Evolutionary conservation across 176 grass and related monocot genomes (phyloP).

Genomic region (Metroxylon sagu): DNA sequence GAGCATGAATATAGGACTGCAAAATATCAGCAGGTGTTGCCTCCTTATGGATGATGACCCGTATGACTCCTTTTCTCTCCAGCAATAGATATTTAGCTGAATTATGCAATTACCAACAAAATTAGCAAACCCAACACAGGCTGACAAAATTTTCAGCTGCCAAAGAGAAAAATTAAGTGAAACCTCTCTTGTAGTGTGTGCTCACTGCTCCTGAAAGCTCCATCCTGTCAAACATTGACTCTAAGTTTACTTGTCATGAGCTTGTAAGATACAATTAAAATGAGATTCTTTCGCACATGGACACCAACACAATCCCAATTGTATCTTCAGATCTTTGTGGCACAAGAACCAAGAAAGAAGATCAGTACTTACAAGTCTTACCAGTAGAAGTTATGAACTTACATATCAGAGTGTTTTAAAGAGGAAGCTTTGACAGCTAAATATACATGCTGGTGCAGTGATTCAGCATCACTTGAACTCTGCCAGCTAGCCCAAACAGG

Average conservation of each 20-base stretch:
- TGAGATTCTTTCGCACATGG: no score
- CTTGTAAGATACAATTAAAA: no score
- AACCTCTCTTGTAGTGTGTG: conserved; percentile 52
- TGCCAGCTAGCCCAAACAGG: conserved; percentile 62
- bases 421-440: conserved; percentile 73
- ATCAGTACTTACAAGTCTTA: background rate
- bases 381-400: conserved; percentile 21
- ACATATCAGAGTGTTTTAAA: conserved; percentile 66
- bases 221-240: conserved; percentile 36
- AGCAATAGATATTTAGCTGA: conserved; percentile 77
- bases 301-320: no score
- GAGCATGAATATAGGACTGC: conserved; percentile 68
- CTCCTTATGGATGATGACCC: conserved; percentile 70
- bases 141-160: conserved; percentile 1
- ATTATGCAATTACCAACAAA: background rate
- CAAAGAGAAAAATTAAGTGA: background rate
- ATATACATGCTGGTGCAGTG: conserved; percentile 47
- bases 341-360: background rate
- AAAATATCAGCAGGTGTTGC: conserved; percentile 64
- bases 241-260: no score
- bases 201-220: conserved; percentile 46
- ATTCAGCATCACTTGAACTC: conserved; percentile 39
- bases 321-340: no score
- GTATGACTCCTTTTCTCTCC: conserved; percentile 41
- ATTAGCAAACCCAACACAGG: conserved; percentile 1